These are phyloP conservation scores for Breynia disticha DNA, from an alignment of 441 rosid genomes.

Conservation along the genomic window DNA sequence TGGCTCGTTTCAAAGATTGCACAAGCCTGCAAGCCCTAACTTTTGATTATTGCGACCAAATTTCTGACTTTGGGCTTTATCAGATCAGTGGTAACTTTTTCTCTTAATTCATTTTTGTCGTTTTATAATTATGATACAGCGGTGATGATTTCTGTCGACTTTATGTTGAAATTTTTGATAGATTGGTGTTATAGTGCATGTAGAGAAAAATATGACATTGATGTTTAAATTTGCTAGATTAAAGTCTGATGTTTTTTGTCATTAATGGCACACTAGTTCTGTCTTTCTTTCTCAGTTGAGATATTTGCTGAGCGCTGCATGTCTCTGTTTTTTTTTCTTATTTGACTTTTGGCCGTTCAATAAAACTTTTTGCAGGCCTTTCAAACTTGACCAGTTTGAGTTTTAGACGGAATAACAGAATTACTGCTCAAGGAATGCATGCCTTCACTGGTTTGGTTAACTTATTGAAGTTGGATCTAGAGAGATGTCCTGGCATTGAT, in stretches of 20 bases:
- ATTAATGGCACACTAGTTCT: too few relatives aligned
- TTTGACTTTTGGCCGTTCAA: constrained; percentile 2
- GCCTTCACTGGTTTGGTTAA: constrained; percentile 60
- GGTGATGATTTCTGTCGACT: too few relatives aligned
- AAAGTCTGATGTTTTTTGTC: too few relatives aligned
- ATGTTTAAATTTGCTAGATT: too few relatives aligned
- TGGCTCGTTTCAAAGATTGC: constrained; percentile 55
- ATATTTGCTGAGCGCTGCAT: too few relatives aligned
- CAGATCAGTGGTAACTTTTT: constrained; percentile 46
- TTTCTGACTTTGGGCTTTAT: constrained; percentile 53
- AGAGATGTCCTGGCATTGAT: constrained; percentile 70
- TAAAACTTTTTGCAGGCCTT: constrained; percentile 43
- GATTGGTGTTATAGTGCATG: too few relatives aligned
- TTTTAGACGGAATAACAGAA: constrained; percentile 52
- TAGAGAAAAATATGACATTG: too few relatives aligned
- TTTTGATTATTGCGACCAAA: constrained; percentile 55
- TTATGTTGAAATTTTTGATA: too few relatives aligned
- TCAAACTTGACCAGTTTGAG: constrained; percentile 67
- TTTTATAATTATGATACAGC: too few relatives aligned
- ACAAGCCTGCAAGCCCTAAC: constrained; percentile 44
- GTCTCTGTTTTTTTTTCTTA: not conserved
- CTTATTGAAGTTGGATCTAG: constrained; percentile 71
- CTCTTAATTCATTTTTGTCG: constrained; percentile 6
- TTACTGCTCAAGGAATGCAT: constrained; percentile 64
- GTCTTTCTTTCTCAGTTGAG: too few relatives aligned